Base-by-base conservation (phyloP, 225 moss, liverwort and hornwort genomes). In the Climacium dendroides region DNA sequence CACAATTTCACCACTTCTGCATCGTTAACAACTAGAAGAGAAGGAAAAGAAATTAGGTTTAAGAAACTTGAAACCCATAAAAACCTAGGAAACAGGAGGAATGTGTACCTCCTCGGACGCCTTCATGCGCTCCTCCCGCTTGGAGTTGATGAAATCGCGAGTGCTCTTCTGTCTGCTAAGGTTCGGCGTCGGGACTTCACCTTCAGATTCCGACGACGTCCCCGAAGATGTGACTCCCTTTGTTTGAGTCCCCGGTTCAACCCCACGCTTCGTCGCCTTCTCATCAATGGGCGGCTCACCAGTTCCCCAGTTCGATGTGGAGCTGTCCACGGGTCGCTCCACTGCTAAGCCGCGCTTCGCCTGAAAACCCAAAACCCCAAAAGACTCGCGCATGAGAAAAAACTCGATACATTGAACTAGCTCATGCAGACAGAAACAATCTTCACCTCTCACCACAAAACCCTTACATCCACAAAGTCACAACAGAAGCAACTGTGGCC, bases 261-360 rank as follows among this genome's bases (percentile, higher is more conserved):
- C 92, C 28, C 93, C 93, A 9, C 93, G 90, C 80, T 92, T 75
- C 37, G 93, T 90, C 45, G 89, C 86, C 78, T 89, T 89, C 90
- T 93, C 92, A 70, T 92, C 93, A 16, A 89, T 64, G 53, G 93
- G 93, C 81, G 93, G 92, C 75, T 93, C 93, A 12, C 93, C 93
- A 26, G 90, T 28, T 69, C 93, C 93, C 93, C 93, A 93, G 78
- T 91, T 93, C 13, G 93, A 92, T 10, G 93, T 87, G 52, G 93
- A 89, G 82, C 93, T 93, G 37, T 92, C 92, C 81, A 88, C 47
- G 13, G 92, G 85, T 24, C 93, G 83, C 52, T 92, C 92, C 45
- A 91, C 92, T 17, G 92, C 93, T 52, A 91, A 91, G 5, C 88
- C 86, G 30, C 92, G 90, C 70, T 54, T 90, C 66, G 24, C 92